These are phyloP conservation scores for Danielozyma ontarioensis DNA, from an alignment of 805 yeast species.

Conservation along the genomic window DNA sequence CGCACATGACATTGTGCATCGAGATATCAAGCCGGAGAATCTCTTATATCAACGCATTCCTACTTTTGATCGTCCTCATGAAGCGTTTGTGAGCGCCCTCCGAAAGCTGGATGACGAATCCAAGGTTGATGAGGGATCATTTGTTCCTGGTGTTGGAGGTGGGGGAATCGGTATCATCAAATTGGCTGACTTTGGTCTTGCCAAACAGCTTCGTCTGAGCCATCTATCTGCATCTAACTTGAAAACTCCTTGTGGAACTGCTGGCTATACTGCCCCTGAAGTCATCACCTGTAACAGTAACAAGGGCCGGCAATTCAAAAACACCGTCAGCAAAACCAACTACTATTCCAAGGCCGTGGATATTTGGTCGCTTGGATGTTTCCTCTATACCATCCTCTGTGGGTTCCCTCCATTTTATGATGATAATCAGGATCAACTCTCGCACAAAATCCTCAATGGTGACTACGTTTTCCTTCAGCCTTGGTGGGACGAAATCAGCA, in stretches of 20 bases:
- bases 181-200: conserved; percentile 66
- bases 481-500: conserved; percentile 84
- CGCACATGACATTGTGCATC: conserved; percentile 62
- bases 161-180: conserved; percentile 62
- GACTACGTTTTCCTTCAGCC: conserved; percentile 72
- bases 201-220: conserved; percentile 43
- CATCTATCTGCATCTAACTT: conserved; percentile 20
- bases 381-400: conserved; percentile 60
- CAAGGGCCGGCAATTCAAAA: conserved; percentile 2
- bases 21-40: conserved; percentile 67
- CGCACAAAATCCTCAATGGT: conserved; percentile 66
- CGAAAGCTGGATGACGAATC: conserved; percentile 55
- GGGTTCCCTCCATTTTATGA: conserved; percentile 78
- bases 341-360: conserved; percentile 64
- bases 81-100: conserved; percentile 19
- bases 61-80: conserved; percentile 33
- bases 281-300: conserved; percentile 40
- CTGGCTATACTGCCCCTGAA: conserved; percentile 73
- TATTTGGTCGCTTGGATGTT: conserved; percentile 73
- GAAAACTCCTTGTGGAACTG: conserved; percentile 73
- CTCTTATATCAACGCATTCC: conserved; percentile 57
- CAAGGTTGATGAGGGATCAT: conserved; percentile 60
- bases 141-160: conserved; percentile 48
- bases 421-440: conserved; percentile 55
- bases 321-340: conserved; percentile 32